Evolutionary conservation across 768 basidiomycete genomes (phyloP).

Genomic region (Cyathus striatus): DNA sequence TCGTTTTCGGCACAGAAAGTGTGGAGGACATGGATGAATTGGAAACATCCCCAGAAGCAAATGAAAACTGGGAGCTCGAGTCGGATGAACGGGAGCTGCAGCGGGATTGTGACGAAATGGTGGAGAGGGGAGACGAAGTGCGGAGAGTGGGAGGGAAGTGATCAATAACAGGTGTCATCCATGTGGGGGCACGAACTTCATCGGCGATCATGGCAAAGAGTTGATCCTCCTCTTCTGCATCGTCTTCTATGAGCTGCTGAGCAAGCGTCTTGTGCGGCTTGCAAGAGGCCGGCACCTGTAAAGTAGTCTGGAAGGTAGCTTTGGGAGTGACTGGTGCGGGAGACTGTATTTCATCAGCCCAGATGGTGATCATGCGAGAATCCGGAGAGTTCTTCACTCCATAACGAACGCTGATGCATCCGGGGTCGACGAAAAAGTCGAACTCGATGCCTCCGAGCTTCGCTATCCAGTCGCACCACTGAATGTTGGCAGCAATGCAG

Average conservation of each 20-base stretch:
- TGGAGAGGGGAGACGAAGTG: slow-evolving; percentile 29
- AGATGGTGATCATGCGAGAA: slow-evolving; percentile 17
- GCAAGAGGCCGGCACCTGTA: slow-evolving; percentile 22
- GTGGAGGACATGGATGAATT: slow-evolving; percentile 36
- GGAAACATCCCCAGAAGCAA: slow-evolving; percentile 45
- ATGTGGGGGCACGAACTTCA: slow-evolving; percentile 62
- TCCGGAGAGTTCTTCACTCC: slow-evolving; percentile 63
- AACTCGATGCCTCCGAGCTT: slow-evolving; percentile 27
- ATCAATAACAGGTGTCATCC: slow-evolving; percentile 51
- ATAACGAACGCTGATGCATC: slow-evolving; percentile 28
- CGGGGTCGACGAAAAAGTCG: slow-evolving; percentile 25
- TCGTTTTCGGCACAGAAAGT: slow-evolving; percentile 60
- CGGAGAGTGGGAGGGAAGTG: slow-evolving; percentile 29
- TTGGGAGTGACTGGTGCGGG: slow-evolving; percentile 50
- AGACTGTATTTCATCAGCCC: slow-evolving; percentile 16
- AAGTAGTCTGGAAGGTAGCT: slow-evolving; percentile 8
- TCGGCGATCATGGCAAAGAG: slow-evolving; percentile 31
- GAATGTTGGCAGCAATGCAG: slow-evolving; percentile 24
- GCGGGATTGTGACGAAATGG: slow-evolving; percentile 13
- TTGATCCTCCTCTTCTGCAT: slow-evolving; percentile 26
- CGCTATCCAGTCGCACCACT: slow-evolving; percentile 31
- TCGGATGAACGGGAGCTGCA: slow-evolving; percentile 15
- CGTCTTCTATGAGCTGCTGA: slow-evolving; percentile 26
- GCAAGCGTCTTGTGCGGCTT: slow-evolving; percentile 32
- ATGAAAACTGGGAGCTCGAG: slow-evolving; percentile 29